Conservation (phyloP, 192 early-diverging fungal genomes). For the Rhizophagus sp. region DNA sequence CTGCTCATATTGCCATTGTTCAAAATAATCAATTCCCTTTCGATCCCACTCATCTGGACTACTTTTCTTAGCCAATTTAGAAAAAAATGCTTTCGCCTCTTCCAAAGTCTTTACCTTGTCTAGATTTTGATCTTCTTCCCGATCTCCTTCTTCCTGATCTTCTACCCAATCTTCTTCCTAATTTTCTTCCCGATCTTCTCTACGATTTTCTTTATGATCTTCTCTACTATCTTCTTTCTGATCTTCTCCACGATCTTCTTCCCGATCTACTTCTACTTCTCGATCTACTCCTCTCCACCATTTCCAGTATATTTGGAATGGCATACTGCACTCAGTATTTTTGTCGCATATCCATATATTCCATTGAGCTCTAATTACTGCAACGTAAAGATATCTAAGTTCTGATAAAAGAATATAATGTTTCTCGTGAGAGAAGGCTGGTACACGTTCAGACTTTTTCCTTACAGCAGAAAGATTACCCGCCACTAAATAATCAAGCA, state of each 20-base stretch:
- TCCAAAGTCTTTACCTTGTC: too few species aligned
- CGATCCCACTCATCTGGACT: neutral
- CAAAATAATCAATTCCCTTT: constrained; percentile 14
- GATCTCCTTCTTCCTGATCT: neutral
- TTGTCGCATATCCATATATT: constrained; percentile 20
- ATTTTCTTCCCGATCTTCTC: too few species aligned
- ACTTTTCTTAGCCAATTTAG: constrained; percentile 14
- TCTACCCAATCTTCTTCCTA: too few species aligned
- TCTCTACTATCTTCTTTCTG: too few species aligned
- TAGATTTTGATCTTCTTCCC: neutral
- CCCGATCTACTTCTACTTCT: neutral
- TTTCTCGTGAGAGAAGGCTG: constrained; percentile 3
- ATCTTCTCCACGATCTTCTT: neutral
- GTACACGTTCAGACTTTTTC: neutral
- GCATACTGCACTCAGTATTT: neutral
- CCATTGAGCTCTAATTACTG: constrained; percentile 4
- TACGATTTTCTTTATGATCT: too few species aligned
- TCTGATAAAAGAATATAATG: constrained; percentile 21
- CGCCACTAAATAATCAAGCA: constrained; percentile 4
- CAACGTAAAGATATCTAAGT: constrained; percentile 18
- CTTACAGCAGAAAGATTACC: neutral
- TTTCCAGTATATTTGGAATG: constrained; percentile 10
- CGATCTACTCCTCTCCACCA: too few species aligned
- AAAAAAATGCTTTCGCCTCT: too few species aligned
- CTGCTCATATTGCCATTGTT: constrained; percentile 12